phyloP scores from a whole-genome alignment of 768 basidiomycete species.

The Tubosaeta brunneosetosa region DNA sequence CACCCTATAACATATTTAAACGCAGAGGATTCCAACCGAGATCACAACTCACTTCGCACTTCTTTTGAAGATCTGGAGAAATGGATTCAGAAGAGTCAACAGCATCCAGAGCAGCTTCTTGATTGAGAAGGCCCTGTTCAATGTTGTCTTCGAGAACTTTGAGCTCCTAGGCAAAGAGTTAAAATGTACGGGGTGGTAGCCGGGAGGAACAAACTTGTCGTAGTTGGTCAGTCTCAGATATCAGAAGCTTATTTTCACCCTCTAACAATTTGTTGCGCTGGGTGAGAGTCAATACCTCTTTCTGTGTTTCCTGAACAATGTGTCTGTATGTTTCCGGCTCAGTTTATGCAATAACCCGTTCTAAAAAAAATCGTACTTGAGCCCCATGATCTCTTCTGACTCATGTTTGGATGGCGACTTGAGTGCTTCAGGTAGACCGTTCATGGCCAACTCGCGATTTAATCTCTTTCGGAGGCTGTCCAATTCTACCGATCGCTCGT shows the following conservation, averaged over 20 bases:
- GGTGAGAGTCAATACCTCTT: constrained; percentile 60
- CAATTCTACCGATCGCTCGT: constrained; percentile 46
- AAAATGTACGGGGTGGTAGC: neutral
- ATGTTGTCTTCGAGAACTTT: constrained; percentile 72
- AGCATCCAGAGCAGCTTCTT: constrained; percentile 40
- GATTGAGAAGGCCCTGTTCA: constrained; percentile 52
- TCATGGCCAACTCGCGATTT: constrained; percentile 54
- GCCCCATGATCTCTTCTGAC: constrained; percentile 66
- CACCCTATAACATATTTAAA: constrained; percentile 37
- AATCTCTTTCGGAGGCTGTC: constrained; percentile 53
- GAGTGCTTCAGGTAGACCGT: constrained; percentile 30
- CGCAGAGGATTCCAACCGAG: neutral
- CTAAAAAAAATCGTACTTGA: constrained; percentile 52
- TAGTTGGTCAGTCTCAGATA: constrained; percentile 55
- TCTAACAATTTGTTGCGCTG: constrained; percentile 70
- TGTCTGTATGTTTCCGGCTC: constrained; percentile 43
- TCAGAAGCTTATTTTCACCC: constrained; percentile 68
- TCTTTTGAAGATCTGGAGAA: constrained; percentile 37
- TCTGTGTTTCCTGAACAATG: constrained; percentile 84
- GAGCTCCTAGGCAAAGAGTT: constrained; percentile 51
- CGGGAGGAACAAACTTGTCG: constrained; percentile 50
- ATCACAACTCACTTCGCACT: constrained; percentile 47
- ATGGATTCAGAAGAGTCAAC: constrained; percentile 12
- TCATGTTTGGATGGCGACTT: constrained; percentile 49
- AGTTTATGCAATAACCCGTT: neutral